These are phyloP conservation scores for Boletus subparvulus DNA, from an alignment of 768 basidiomycete species.

Conservation along the genomic window DNA sequence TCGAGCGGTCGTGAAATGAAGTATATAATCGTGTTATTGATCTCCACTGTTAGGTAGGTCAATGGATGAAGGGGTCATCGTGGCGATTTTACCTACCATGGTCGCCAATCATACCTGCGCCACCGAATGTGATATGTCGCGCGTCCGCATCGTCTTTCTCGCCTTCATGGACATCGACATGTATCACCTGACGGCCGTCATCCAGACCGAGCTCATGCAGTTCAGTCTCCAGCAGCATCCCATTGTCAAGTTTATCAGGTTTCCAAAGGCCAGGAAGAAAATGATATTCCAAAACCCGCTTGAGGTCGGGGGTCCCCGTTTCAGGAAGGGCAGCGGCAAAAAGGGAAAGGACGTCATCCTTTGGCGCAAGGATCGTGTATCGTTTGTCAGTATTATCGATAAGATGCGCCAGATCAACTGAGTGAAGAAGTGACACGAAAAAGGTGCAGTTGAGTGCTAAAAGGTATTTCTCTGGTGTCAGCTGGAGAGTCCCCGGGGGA, in stretches of 20 bases:
- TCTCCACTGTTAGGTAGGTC: constrained; percentile 49
- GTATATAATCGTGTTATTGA: constrained; percentile 83
- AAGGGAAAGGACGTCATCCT: constrained; percentile 76
- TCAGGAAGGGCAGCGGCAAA: constrained; percentile 58
- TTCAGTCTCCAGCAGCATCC: constrained; percentile 77
- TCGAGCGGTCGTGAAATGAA: constrained; percentile 81
- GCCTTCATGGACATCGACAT: constrained; percentile 57
- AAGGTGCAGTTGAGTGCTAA: constrained; percentile 87
- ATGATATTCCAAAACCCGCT: constrained; percentile 79
- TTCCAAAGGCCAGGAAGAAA: constrained; percentile 83
- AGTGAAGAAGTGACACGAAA: constrained; percentile 87
- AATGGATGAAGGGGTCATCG: neutral
- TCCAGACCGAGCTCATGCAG: constrained; percentile 69
- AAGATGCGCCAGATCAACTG: constrained; percentile 68
- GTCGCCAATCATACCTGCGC: constrained; percentile 75
- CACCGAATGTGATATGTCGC: constrained; percentile 75
- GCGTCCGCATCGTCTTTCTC: constrained; percentile 46
- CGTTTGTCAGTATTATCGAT: constrained; percentile 67
- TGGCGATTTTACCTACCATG: constrained; percentile 51
- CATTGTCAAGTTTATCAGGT: constrained; percentile 66
- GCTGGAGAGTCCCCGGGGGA: constrained; percentile 67
- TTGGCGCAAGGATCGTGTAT: constrained; percentile 90
- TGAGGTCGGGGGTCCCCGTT: constrained; percentile 66
- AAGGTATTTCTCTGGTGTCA: constrained; percentile 95
- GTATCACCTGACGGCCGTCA: constrained; percentile 68